Conservation (phyloP, 441 rosid species). For the Mallotus repandus region DNA sequence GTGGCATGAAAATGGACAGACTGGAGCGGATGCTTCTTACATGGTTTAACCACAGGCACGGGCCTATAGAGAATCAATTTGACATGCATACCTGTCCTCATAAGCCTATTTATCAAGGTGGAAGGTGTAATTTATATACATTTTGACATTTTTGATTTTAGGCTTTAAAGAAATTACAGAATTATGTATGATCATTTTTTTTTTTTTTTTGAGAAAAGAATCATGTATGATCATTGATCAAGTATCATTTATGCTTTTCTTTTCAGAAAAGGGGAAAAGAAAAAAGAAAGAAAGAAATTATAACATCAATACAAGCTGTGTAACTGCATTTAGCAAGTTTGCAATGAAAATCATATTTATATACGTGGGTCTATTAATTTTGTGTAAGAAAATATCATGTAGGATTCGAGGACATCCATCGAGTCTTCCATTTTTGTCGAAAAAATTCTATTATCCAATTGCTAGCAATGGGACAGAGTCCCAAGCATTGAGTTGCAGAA, state of each 20-base stretch:
- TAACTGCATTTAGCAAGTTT: background rate
- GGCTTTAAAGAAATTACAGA: conserved; percentile 1
- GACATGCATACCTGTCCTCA: background rate
- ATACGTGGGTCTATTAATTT: no score
- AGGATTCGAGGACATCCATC: no score
- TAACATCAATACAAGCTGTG: background rate
- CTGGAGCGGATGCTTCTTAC: conserved; percentile 47
- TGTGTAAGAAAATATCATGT: no score
- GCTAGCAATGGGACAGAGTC: no score
- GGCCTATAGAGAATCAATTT: conserved; percentile 11
- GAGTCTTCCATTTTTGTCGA: no score
- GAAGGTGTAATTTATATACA: conserved; percentile 18
- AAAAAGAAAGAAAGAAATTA: no score
- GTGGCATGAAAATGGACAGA: conserved; percentile 55
- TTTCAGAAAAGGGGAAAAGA: background rate
- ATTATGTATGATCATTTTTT: conserved; percentile 12
- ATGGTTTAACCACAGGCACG: conserved; percentile 43
- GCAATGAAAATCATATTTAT: background rate
- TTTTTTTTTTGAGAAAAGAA: no score
- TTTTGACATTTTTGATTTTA: no score
- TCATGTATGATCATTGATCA: conserved; percentile 7
- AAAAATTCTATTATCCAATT: no score
- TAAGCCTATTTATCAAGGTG: conserved; percentile 12
- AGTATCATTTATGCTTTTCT: background rate
- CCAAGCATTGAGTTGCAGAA: background rate